A percentile compares a stretch with the other conserved stretches of the same genome.
These are phyloP conservation scores for Daldinia grandis DNA, from an alignment of 495 filamentous ascomycete species.

Conservation along the genomic window DNA sequence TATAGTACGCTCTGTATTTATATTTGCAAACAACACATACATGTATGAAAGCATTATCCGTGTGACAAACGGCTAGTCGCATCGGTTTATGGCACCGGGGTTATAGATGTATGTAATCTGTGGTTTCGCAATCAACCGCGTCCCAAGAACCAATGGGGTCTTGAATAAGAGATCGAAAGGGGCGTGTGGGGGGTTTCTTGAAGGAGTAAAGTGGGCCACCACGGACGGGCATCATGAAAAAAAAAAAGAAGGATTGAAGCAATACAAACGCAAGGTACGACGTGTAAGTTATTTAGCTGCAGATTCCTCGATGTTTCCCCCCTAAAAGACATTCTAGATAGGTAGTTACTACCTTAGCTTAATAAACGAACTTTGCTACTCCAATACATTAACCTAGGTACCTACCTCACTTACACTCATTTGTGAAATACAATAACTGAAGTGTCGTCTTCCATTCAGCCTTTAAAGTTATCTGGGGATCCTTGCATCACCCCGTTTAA, in stretches of 20 bases:
- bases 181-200: constrained; percentile 17
- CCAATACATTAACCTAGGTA: not conserved
- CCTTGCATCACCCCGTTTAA: constrained; percentile 10
- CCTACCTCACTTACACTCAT: not conserved
- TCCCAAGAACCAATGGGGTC: constrained; percentile 23
- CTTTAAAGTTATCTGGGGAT: constrained; percentile 36
- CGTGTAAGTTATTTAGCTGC: constrained; percentile 33
- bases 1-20: not conserved
- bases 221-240: constrained; percentile 11
- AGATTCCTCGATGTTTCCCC: constrained; percentile 17
- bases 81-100: constrained; percentile 29
- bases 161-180: constrained; percentile 12
- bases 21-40: constrained; percentile 16
- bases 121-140: constrained; percentile 29
- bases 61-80: constrained; percentile 22
- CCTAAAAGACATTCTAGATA: not conserved
- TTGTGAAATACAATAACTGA: not conserved
- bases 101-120: constrained; percentile 8
- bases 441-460: constrained; percentile 21
- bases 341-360: not conserved
- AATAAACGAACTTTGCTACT: not conserved
- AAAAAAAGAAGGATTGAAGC: constrained; percentile 22
- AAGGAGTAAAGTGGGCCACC: constrained; percentile 26
- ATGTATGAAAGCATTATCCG: not conserved
- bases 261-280: constrained; percentile 43